Base-by-base conservation (phyloP, 331 rosid species). In the Rhamnella rubrinervis region DNA sequence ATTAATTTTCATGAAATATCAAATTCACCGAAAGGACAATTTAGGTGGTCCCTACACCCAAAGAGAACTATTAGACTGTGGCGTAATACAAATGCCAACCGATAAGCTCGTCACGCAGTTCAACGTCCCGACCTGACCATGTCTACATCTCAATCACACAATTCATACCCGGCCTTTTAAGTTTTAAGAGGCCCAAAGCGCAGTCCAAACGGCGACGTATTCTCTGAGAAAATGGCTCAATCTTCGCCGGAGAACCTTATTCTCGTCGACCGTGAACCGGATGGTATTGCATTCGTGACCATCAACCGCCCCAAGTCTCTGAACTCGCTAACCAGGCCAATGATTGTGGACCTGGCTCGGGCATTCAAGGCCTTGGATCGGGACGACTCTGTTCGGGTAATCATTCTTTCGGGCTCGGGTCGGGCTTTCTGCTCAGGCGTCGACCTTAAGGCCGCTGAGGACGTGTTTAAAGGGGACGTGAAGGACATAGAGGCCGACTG, bases 381-480 rank as follows among this genome's bases (percentile, higher is more conserved):
- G 47, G 92, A 93, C 63, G 87, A 83, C 0, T 86, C 95, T 60
- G 88, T 87, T 7, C 85, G 87, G 59, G 98, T 81, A 10, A 81
- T 93, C 52, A 68, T 93, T n/a, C 77, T 93, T 1, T 78, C 96
- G 19, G 98, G 98, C 2, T 53, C 95, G 40, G 98, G 98, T 31
- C 91, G 97, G 1, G 80, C 98, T 0, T 93, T 93, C 81, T 93
- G 98, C 52, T 88, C 98, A 14, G 98, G 98, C 5, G 97, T 93
- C 15, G 98, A 93, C 63, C 88, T 93, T 3, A 87, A 86, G 1
- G 75, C 92, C 5, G 97, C 97, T 0, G 96, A 93, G 71, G 97
- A 88, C 25, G 95, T 93, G 1, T 93, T 93, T 82, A 93, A 93
- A 49, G 98, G 97, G 13, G 96, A 93, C 59, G 98, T 91, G 35